These are phyloP conservation scores for Psilocybe sp. DNA, from an alignment of 768 basidiomycete genomes.

Conservation along the genomic window DNA sequence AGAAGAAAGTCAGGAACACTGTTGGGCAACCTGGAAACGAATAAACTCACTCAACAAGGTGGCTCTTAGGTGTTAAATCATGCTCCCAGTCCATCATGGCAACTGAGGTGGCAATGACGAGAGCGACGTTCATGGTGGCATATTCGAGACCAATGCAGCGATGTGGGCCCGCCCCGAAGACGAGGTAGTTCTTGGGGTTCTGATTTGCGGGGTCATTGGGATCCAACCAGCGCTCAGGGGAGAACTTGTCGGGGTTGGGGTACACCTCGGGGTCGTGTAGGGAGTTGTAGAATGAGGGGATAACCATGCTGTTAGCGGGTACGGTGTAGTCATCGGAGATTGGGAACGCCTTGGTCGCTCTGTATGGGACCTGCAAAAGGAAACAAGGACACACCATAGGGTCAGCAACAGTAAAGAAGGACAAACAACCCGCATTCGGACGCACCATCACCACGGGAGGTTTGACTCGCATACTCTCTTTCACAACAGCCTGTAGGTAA, in stretches of 20 bases:
- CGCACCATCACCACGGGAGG: conserved; percentile 96
- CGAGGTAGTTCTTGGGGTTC: conserved; percentile 93
- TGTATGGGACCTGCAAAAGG: conserved; percentile 81
- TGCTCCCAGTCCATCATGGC: conserved; percentile 86
- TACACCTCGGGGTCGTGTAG: conserved; percentile 87
- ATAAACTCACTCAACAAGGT: conserved; percentile 74
- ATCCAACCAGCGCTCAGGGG: conserved; percentile 94
- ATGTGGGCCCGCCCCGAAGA: conserved; percentile 93
- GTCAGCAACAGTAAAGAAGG: conserved; percentile 9
- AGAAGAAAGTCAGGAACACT: neutral
- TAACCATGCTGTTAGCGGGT: conserved; percentile 89
- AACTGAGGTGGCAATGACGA: conserved; percentile 81
- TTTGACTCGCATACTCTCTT: conserved; percentile 87
- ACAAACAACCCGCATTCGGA: neutral
- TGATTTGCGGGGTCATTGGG: conserved; percentile 70
- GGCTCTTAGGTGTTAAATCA: conserved; percentile 71
- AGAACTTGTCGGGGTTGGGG: conserved; percentile 79
- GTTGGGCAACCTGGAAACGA: neutral
- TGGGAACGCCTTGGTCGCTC: conserved; percentile 84
- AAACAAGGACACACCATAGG: conserved; percentile 7
- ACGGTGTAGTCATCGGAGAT: conserved; percentile 91
- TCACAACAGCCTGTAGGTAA: conserved; percentile 89
- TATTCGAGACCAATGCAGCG: conserved; percentile 92
- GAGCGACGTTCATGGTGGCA: conserved; percentile 85
- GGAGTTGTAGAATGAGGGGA: conserved; percentile 90